Conservation (phyloP, 768 basidiomycete genomes). For the Leccinum sublutescens region DNA sequence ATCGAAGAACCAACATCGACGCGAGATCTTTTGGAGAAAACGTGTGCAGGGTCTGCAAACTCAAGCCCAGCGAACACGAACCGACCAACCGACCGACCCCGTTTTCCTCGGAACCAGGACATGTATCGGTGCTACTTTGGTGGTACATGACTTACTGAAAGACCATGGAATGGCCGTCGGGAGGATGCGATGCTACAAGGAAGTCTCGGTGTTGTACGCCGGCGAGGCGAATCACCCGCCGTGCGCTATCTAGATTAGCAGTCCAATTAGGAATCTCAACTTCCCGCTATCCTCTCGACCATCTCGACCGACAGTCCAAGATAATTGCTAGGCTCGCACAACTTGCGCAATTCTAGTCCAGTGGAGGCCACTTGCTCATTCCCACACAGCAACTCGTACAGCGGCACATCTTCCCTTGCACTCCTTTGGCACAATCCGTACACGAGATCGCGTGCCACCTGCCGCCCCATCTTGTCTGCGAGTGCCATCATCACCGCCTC, state of each 20-base stretch:
- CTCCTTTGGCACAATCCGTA: conserved; percentile 41
- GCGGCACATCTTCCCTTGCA: conserved; percentile 23
- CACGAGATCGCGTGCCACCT: conserved; percentile 44
- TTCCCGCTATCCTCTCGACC: conserved; percentile 10
- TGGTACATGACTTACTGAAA: not conserved
- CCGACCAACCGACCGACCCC: too few relatives aligned
- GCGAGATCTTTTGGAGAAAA: conserved; percentile 1
- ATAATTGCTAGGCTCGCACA: conserved; percentile 42
- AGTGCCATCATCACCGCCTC: conserved; percentile 51
- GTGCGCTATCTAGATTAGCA: conserved; percentile 6
- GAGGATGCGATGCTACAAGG: conserved; percentile 2
- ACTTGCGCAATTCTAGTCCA: conserved; percentile 28
- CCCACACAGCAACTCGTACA: conserved; percentile 34
- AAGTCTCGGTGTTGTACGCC: not conserved
- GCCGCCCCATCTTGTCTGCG: conserved; percentile 42
- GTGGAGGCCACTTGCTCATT: conserved; percentile 26
- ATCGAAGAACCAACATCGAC: conserved; percentile 25
- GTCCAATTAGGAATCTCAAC: conserved; percentile 2
- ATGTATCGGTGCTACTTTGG: not conserved
- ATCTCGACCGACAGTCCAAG: conserved; percentile 37
- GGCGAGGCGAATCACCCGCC: conserved; percentile 7
- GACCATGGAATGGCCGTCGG: not conserved
- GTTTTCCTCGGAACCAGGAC: not conserved
- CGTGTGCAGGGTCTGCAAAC: not conserved
- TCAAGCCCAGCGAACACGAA: not conserved